Base-by-base conservation (phyloP, 2,329 filamentous ascomycete genomes). In the Helminthosporium solani region DNA sequence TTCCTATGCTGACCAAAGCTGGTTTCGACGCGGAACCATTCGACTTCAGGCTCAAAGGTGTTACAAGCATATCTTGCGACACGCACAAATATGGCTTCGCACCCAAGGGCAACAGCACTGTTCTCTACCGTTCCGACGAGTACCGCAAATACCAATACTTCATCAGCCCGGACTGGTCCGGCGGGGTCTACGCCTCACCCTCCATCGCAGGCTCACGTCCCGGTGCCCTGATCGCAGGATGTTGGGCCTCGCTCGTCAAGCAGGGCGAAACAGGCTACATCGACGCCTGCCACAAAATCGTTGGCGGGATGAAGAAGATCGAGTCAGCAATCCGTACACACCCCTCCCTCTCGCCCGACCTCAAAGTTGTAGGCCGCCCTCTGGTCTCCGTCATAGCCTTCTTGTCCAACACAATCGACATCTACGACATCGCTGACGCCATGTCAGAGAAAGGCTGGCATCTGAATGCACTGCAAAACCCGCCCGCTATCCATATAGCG, bases 41-140 rank as follows among this genome's bases (percentile, higher is more conserved):
- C 66, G 94, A 99, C 71, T 99, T 99, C 81, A 84, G 88, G 45
- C 84, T 95, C 48, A 90, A 88, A 57, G 94, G 94, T 60, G 94
- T 99, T 30, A 96, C 92, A 3, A 92, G 87, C 70, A 97, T 99
- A 70, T 90, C 85, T 57, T 95, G 91, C 70, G 94, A 99, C 70
- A 99, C 94, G 2, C 94, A 99, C 80, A 99, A 99, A 72, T 99
- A 99, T 69, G 94, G 94, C 30, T 99, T 99, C 67, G 94, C 94
- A 1, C 94, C 94, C 42, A 99, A 99, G 76, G 94, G 94, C 57
- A 99, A 95, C 79, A 94, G 87, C 42, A 94, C 90, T 1, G 80
- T 96, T 12, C 79, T 99, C 33, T 99, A 99, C 79, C 89, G 94
- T 60, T 87, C 84, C 36, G 80, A 85, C 27, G 75, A 81, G 37